Evolutionary conservation across 1,284 basidiomycete genomes (phyloP).

Genomic region (Trametes versicolor): DNA sequence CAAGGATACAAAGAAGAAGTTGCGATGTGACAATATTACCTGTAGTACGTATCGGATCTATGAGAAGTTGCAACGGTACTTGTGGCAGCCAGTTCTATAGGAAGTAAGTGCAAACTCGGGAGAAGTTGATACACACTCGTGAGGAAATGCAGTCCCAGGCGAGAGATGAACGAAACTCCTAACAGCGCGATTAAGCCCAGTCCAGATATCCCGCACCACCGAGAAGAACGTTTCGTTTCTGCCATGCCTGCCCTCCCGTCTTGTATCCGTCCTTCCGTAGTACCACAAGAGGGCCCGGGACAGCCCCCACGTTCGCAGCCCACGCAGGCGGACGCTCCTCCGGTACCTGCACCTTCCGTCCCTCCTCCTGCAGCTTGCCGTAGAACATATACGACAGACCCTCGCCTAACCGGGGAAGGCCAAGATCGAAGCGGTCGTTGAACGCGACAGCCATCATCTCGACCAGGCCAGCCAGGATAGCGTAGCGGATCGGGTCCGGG

Average conservation of each 20-base stretch:
- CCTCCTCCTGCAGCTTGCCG: neutral
- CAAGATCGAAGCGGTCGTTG: slow-evolving; percentile 1
- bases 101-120: too few relatives aligned
- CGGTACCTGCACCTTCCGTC: neutral
- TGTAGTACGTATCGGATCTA: too few relatives aligned
- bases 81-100: too few relatives aligned
- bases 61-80: too few relatives aligned
- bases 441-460: neutral
- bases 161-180: neutral
- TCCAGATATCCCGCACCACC: neutral
- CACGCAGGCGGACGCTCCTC: neutral
- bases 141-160: too few relatives aligned
- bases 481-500: neutral
- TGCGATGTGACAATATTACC: too few relatives aligned
- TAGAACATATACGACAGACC: neutral
- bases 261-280: neutral
- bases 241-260: neutral
- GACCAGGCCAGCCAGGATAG: neutral
- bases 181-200: neutral
- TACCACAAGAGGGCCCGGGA: neutral
- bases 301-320: neutral
- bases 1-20: too few relatives aligned
- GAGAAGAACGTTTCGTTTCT: neutral
- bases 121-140: too few relatives aligned
- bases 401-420: neutral